A percentile compares a stretch with the other conserved stretches of the same genome.
Evolutionary conservation across 441 rosid species (phyloP).

Genomic region (Brassica balearica): DNA sequence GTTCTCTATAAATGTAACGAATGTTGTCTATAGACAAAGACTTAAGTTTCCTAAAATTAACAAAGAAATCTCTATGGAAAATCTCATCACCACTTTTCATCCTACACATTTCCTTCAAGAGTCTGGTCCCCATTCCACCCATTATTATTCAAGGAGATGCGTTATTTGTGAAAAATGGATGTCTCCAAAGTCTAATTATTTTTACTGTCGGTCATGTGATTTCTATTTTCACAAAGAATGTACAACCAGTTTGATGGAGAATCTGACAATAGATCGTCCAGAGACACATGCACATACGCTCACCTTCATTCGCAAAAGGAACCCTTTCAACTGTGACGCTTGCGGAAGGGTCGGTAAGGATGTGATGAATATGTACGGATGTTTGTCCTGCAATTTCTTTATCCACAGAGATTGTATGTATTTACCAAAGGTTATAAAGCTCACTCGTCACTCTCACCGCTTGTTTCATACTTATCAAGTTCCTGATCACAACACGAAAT

Average conservation of each 20-base stretch:
- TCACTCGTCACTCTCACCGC: slow-evolving; percentile 1
- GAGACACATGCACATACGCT: slow-evolving; percentile 12
- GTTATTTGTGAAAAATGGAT: neutral
- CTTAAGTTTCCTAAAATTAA: neutral
- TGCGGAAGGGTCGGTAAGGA: neutral
- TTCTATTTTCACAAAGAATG: neutral
- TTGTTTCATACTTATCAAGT: neutral
- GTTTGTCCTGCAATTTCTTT: slow-evolving; percentile 1
- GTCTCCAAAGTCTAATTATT: neutral
- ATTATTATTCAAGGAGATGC: neutral
- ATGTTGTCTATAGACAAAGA: neutral
- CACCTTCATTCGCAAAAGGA: neutral
- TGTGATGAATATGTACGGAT: neutral
- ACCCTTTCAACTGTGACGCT: slow-evolving; percentile 1
- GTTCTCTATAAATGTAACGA: neutral
- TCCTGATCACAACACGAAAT: neutral
- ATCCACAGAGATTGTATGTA: neutral
- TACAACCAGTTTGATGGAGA: neutral
- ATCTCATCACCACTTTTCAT: neutral
- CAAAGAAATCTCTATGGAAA: neutral
- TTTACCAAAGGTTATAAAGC: slow-evolving; percentile 15
- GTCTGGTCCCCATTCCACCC: no score
- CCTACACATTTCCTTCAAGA: neutral
- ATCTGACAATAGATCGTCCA: neutral
- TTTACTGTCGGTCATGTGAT: neutral